Evolutionary conservation across 495 filamentous ascomycete genomes (phyloP).

Genomic region (Beverwykella pulmonaria): DNA sequence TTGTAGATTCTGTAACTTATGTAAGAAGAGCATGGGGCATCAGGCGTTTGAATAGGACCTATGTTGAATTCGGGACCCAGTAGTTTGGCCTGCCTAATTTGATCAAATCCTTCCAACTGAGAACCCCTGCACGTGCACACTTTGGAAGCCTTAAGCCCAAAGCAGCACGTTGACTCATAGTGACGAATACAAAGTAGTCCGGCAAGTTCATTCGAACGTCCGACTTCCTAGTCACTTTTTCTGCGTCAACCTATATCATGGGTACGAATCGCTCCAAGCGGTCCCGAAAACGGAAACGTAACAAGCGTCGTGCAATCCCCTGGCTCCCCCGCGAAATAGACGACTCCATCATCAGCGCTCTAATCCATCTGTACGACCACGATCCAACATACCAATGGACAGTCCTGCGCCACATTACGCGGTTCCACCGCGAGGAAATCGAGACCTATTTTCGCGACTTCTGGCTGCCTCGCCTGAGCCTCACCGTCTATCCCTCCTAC

Average conservation of each 20-base stretch:
- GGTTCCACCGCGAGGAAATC: background rate
- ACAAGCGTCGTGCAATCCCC: background rate
- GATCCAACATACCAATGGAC: constrained; percentile 14
- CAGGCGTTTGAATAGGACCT: background rate
- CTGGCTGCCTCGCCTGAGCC: constrained; percentile 3
- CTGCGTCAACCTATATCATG: too few species aligned
- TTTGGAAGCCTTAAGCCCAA: background rate
- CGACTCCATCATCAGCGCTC: constrained; percentile 2
- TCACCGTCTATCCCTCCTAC: background rate
- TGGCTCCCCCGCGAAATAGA: constrained; percentile 3
- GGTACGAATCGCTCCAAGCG: too few species aligned
- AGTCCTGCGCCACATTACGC: constrained; percentile 9
- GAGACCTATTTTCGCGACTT: constrained; percentile 5
- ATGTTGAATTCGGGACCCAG: background rate
- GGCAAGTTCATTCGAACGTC: too few species aligned
- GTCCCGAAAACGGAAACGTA: background rate
- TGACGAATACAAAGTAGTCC: too few species aligned
- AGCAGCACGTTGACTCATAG: too few species aligned
- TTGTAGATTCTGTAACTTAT: constrained; percentile 29
- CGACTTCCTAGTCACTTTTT: too few species aligned
- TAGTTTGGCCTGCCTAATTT: background rate
- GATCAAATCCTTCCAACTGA: background rate
- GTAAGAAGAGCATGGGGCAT: constrained; percentile 7
- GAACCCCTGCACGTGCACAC: background rate
- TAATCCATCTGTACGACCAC: background rate